Conservation (phyloP, 1,284 basidiomycete genomes). For the Malassezia equina region DNA sequence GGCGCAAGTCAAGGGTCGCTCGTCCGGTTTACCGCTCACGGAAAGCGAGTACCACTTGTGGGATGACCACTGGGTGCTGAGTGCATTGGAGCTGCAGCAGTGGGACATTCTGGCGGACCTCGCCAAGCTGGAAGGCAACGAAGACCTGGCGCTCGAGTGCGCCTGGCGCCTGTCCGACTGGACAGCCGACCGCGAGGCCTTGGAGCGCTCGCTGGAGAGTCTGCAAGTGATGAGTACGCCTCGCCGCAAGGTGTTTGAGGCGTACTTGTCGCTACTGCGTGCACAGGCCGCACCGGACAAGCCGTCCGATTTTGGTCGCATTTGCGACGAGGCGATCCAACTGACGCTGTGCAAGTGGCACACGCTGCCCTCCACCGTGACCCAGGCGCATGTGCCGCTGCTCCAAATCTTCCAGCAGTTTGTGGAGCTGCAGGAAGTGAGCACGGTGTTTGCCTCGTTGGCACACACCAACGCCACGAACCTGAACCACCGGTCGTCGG, state of each 20-base stretch:
- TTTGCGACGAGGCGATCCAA: constrained; percentile 94
- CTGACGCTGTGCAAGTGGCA: constrained; percentile 93
- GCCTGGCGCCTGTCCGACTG: constrained; percentile 93
- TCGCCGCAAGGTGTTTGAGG: constrained; percentile 85
- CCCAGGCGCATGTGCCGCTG: constrained; percentile 82
- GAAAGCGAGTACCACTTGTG: constrained; percentile 94
- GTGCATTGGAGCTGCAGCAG: constrained; percentile 87
- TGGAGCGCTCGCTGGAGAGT: constrained; percentile 74
- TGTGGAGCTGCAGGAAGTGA: constrained; percentile 89
- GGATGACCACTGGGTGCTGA: constrained; percentile 98
- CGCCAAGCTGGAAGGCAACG: constrained; percentile 80
- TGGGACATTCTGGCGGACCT: constrained; percentile 77
- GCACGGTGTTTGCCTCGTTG: constrained; percentile 68
- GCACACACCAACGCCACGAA: constrained; percentile 78
- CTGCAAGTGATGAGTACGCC: constrained; percentile 81
- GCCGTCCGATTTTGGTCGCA: constrained; percentile 49
- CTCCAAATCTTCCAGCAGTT: constrained; percentile 98
- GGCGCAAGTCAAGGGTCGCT: constrained; percentile 76
- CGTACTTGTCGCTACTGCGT: constrained; percentile 71
- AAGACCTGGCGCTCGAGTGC: constrained; percentile 85
- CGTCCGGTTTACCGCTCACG: constrained; percentile 75
- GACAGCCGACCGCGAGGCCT: constrained; percentile 61
- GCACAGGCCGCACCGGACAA: constrained; percentile 49
- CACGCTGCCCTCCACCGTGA: constrained; percentile 71
- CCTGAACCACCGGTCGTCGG: constrained; percentile 83